phyloP scores from a whole-genome alignment of 2,329 filamentous ascomycete species.

The Stylonectria norvegica region DNA sequence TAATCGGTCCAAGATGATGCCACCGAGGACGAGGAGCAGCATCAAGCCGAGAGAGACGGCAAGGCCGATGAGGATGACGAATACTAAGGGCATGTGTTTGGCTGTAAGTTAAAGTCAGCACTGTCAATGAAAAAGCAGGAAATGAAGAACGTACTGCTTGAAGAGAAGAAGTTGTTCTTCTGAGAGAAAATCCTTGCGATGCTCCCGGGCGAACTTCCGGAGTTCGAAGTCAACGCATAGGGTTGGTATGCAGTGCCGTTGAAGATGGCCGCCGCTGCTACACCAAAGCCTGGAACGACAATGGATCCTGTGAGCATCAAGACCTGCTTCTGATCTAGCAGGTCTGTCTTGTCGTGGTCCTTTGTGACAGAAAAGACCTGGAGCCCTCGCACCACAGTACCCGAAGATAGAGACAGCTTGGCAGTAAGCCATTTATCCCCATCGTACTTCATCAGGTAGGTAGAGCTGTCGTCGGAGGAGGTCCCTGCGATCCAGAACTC shows the following conservation, averaged over 20 bases:
- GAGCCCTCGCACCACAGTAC: constrained; percentile 71
- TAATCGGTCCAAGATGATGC: constrained; percentile 70
- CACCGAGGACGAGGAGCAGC: constrained; percentile 71
- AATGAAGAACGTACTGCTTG: constrained; percentile 49
- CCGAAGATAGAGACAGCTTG: constrained; percentile 58
- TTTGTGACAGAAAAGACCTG: constrained; percentile 74
- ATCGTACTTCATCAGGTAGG: constrained; percentile 81
- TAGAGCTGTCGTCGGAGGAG: constrained; percentile 57
- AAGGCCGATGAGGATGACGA: constrained; percentile 76
- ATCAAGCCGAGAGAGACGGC: constrained; percentile 75
- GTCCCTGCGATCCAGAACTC: constrained; percentile 82
- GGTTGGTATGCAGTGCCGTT: constrained; percentile 77
- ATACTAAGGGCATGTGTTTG: constrained; percentile 65
- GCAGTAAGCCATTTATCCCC: constrained; percentile 67
- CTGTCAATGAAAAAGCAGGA: neutral
- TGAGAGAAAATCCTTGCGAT: constrained; percentile 82
- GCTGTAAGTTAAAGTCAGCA: constrained; percentile 28
- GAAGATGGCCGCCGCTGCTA: constrained; percentile 81
- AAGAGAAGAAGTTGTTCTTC: constrained; percentile 70
- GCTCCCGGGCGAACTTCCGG: constrained; percentile 64
- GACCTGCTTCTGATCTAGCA: constrained; percentile 65
- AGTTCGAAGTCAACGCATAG: constrained; percentile 72
- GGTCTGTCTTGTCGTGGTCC: constrained; percentile 60
- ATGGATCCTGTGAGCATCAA: constrained; percentile 85
- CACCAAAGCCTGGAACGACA: constrained; percentile 70